Evolutionary conservation across 331 rosid genomes (phyloP).

Genomic region (Telfairia occidentalis): DNA sequence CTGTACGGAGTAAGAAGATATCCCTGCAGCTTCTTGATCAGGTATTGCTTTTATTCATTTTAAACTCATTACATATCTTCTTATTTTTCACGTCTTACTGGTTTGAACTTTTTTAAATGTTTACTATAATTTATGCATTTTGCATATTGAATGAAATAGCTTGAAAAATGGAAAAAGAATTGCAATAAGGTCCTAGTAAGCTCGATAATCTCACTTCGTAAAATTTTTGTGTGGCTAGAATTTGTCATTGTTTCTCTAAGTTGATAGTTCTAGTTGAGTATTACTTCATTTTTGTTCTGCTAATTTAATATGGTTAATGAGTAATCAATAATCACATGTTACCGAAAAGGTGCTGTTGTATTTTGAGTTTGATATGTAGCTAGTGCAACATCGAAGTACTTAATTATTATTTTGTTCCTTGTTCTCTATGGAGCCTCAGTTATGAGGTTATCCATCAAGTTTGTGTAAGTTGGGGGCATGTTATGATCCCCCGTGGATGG

Average conservation of each 20-base stretch:
- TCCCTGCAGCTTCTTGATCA: constrained; percentile 81
- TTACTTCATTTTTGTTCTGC: not conserved
- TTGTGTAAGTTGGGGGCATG: too few relatives aligned
- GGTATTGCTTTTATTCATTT: constrained; percentile 33
- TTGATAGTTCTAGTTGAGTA: not conserved
- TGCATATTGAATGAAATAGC: not conserved
- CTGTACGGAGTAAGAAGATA: constrained; percentile 72
- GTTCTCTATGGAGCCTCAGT: not conserved
- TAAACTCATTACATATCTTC: not conserved
- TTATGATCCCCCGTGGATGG: not conserved
- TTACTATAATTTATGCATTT: not conserved
- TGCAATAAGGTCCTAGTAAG: not conserved
- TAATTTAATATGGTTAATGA: not conserved
- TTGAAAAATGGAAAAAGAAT: not conserved
- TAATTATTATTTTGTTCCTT: not conserved
- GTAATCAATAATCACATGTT: not conserved
- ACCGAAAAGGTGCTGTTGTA: not conserved
- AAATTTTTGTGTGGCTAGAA: not conserved
- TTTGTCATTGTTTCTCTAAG: not conserved
- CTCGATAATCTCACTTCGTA: not conserved
- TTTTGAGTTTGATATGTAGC: not conserved
- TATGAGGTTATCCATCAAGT: too few relatives aligned
- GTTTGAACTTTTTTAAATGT: not conserved
- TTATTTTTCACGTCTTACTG: not conserved
- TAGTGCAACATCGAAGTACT: not conserved